Evolutionary conservation across 192 early-diverging fungal species (phyloP), one percentile per base, ranked within the genome.

Genomic region (Gryganskiella cystojenkinii): DNA sequence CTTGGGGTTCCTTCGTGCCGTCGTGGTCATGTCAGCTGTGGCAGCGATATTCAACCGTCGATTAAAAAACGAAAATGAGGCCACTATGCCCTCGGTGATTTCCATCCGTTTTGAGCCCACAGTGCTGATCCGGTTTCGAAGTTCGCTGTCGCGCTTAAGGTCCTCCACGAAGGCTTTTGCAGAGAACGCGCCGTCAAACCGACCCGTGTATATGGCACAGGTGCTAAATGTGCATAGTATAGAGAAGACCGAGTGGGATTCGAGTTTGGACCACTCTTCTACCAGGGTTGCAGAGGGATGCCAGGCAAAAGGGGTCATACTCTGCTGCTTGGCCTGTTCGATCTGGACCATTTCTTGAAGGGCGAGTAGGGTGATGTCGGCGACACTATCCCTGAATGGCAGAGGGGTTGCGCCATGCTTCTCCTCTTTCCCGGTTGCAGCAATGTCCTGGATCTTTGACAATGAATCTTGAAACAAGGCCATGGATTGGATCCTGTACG

Each of bases 51-150:
- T 69, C 27, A 43, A 40, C 30, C 68, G 58, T 33, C 68, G 68
- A 30, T 55, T 70, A 43, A 70, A 70, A 33, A 70, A 70, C 13
- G 30, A 35, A 33, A 70, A 70, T 0, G 68, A 70, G 3, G 68
- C 35, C 8, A 70, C 59, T 3, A 62, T 27, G 7, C 33, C 46
- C 53, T 70, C 68, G 19, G 52, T 61, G 10, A 70, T 57, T 3
- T 62, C 68, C 15, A 70, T 20, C n/a, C 68, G 35, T 13, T 17
- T 45, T n/a, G 3, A 17, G 27, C 68, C 68, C 31, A 70, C 10
- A 19, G 22, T 6, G 3, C n/a, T n/a, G 15, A 40, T 43, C 13
- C 52, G 49, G 0, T 56, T 42, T 30, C 58, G 11, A 4, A 70
- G 51, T 10, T 61, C 30, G 3, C 6, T n/a, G 24, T 70, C 68